phyloP scores from a whole-genome alignment of 306 rosid genomes.

The Mimosa pudica region DNA sequence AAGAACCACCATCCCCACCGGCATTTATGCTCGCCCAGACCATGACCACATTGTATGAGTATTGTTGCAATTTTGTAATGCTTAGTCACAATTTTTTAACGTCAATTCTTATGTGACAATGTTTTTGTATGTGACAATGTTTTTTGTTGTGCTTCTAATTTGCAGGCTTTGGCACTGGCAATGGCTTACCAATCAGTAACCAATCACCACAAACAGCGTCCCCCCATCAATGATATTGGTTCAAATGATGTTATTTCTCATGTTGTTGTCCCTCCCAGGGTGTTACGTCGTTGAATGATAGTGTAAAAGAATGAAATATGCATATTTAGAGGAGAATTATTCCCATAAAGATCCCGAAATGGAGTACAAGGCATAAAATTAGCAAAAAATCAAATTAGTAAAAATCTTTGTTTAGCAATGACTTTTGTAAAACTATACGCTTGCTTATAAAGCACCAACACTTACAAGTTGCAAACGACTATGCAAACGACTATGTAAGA shows the following conservation, averaged over 20 bases:
- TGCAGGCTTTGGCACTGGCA: slow-evolving; percentile 63
- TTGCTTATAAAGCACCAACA: not conserved
- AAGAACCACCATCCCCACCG: slow-evolving; percentile 54
- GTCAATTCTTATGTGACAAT: not conserved
- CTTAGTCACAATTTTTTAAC: not conserved
- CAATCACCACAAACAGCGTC: slow-evolving; percentile 67
- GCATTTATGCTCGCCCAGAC: slow-evolving; percentile 68
- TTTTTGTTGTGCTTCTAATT: not conserved
- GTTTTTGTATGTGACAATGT: not conserved
- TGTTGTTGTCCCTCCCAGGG: slow-evolving; percentile 10
- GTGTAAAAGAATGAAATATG: not conserved
- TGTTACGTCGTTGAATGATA: slow-evolving; percentile 33
- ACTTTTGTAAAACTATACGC: not conserved
- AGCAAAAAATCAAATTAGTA: no score
- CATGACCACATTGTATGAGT: slow-evolving; percentile 57
- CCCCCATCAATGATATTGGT: slow-evolving; percentile 64
- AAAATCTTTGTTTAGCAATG: not conserved
- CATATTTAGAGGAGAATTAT: not conserved
- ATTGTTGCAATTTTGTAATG: not conserved
- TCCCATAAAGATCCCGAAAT: not conserved
- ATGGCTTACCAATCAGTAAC: slow-evolving; percentile 73
- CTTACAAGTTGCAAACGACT: not conserved
- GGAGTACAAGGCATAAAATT: not conserved
- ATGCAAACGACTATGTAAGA: no score
- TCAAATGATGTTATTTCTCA: slow-evolving; percentile 47